Percentiles rank a stretch among this genome's conserved stretches.
phyloP scores from a whole-genome alignment of 257 asterid genomes.

The Przewalskia tangutica region DNA sequence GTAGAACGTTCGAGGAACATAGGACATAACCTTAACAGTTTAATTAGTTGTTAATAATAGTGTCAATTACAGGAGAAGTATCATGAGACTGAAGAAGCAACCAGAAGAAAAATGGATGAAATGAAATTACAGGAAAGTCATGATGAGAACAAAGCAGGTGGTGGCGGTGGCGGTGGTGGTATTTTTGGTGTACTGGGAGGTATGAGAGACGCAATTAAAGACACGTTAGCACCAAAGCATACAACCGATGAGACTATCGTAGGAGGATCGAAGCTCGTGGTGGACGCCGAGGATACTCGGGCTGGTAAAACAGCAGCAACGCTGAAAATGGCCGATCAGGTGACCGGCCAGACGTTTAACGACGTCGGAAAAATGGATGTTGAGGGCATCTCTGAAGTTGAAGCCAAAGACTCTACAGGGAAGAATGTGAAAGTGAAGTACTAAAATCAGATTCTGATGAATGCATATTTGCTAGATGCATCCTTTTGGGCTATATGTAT shows the following conservation, averaged over 20 bases:
- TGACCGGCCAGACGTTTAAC: conserved; percentile 44
- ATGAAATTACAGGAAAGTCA: conserved; percentile 15
- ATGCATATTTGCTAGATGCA: background rate
- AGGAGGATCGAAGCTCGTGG: conserved; percentile 11
- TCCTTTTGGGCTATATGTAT: background rate
- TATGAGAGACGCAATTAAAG: conserved; percentile 33
- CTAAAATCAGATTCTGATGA: background rate
- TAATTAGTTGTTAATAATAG: background rate
- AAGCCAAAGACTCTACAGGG: conserved; percentile 12
- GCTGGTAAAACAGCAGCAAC: conserved; percentile 19
- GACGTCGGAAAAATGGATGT: conserved; percentile 40
- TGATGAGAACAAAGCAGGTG: background rate
- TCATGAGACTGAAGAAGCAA: conserved; percentile 39
- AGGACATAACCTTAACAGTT: too few species aligned
- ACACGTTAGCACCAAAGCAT: conserved; percentile 28
- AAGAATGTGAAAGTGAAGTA: background rate
- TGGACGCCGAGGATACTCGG: conserved; percentile 28
- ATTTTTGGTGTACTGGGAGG: conserved; percentile 39
- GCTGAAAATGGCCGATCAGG: conserved; percentile 35
- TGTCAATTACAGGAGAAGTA: conserved; percentile 28
- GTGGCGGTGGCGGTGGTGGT: conserved; percentile 27
- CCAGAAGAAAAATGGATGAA: conserved; percentile 46
- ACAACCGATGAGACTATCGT: background rate
- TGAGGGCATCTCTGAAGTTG: conserved; percentile 14
- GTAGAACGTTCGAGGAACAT: too few species aligned